These are phyloP conservation scores for Cenchrus fungigraminus DNA, from an alignment of 176 grass and related monocot species.

Conservation along the genomic window DNA sequence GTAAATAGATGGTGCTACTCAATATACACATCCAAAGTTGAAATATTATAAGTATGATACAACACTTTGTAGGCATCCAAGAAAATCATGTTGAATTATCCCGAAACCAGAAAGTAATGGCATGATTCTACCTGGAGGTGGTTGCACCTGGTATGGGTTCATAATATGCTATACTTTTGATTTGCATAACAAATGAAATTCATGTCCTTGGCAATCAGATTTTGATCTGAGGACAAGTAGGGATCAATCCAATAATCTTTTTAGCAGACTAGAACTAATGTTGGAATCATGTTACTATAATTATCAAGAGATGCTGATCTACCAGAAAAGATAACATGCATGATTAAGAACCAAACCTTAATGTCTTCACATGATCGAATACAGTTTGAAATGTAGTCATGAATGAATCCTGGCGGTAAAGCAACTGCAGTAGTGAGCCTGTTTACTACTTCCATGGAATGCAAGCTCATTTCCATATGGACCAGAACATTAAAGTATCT, in stretches of 20 bases:
- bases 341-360: constrained; percentile 60
- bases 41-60: background rate
- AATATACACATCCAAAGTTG: background rate
- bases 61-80: background rate
- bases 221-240: background rate
- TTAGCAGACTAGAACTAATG: constrained; percentile 19
- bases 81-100: background rate
- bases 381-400: constrained; percentile 98
- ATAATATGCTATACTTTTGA: constrained; percentile 17
- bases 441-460: constrained; percentile 99
- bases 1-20: background rate
- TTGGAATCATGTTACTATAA: constrained; percentile 31
- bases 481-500: constrained; percentile 90
- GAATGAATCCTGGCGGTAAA: constrained; percentile 85
- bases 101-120: background rate
- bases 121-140: background rate
- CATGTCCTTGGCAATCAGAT: constrained; percentile 6
- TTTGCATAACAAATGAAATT: constrained; percentile 1
- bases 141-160: background rate
- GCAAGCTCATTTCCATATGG: constrained; percentile 96
- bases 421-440: constrained; percentile 85
- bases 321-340: constrained; percentile 3
- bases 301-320: constrained; percentile 14
- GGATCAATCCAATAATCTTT: background rate
- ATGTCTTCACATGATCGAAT: constrained; percentile 87